Percentiles rank a stretch among this genome's conserved stretches.
These are phyloP conservation scores for Pestalotiopsis sp. DNA, from an alignment of 2,329 filamentous ascomycete species.

Conservation along the genomic window DNA sequence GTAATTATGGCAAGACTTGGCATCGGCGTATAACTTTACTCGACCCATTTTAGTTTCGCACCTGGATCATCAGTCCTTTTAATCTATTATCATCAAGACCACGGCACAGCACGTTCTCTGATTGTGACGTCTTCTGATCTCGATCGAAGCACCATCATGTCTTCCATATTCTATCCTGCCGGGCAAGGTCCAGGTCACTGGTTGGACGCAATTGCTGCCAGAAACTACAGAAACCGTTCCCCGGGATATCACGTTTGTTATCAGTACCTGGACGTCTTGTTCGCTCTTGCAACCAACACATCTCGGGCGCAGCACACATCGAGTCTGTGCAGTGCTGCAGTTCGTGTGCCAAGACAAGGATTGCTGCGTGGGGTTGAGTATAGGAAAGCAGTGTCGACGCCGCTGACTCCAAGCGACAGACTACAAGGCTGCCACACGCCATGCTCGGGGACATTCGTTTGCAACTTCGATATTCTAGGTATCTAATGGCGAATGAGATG, in stretches of 20 bases:
- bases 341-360: not conserved
- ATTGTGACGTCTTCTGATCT: not conserved
- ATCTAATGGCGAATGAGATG: not conserved
- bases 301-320: not conserved
- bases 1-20: not conserved
- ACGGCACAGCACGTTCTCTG: not conserved
- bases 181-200: not conserved
- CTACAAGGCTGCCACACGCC: not conserved
- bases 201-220: no score
- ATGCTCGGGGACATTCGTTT: not conserved
- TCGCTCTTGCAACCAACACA: not conserved
- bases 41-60: not conserved
- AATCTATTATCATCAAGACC: not conserved
- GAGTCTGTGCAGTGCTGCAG: not conserved
- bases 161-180: not conserved
- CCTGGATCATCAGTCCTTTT: not conserved
- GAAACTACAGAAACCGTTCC: not conserved
- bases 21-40: not conserved
- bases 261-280: not conserved
- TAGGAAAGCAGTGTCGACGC: not conserved
- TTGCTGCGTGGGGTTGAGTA: not conserved
- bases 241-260: not conserved
- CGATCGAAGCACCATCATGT: not conserved
- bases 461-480: not conserved
- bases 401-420: not conserved